These are phyloP conservation scores for Colletotrichum noveboracense DNA, from an alignment of 2,329 filamentous ascomycete species.

Conservation along the genomic window DNA sequence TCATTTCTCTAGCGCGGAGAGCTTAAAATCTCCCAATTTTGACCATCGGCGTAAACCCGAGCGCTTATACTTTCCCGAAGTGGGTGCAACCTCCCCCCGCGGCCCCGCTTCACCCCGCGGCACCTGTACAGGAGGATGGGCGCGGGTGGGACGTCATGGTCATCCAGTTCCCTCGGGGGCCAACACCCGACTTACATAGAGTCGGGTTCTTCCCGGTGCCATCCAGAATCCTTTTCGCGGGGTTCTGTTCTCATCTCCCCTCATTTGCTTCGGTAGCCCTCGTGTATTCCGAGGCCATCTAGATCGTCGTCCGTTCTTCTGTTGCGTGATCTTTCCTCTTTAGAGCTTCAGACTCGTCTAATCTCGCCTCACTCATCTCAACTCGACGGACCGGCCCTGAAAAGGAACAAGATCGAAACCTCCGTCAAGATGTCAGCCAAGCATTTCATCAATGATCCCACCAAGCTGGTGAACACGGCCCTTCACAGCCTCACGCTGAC, in stretches of 20 bases:
- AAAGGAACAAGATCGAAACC: not conserved
- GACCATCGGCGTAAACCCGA: not conserved
- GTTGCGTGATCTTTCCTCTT: not conserved
- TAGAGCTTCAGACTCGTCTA: not conserved
- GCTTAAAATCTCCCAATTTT: conserved; percentile 7
- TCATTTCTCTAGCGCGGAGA: not conserved
- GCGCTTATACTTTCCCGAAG: conserved; percentile 15
- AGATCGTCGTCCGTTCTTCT: not conserved
- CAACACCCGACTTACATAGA: conserved; percentile 15
- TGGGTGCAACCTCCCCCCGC: not conserved
- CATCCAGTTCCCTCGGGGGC: not conserved
- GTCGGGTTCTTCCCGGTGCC: conserved; percentile 5
- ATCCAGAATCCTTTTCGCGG: not conserved
- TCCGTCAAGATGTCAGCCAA: conserved; percentile 60
- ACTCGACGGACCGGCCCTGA: not conserved
- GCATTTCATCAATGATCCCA: conserved; percentile 89
- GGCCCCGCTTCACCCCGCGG: conserved; percentile 14
- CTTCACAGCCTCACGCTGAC: conserved; percentile 79
- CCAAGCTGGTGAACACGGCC: conserved; percentile 77
- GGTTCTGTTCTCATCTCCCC: not conserved
- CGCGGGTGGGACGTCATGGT: conserved; percentile 6
- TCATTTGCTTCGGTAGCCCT: not conserved
- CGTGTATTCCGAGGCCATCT: not conserved
- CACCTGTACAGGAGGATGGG: not conserved
- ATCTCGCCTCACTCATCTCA: not conserved